Evolutionary conservation across 1,139 yeast genomes (phyloP).

Genomic region (Suhomyces maxii): DNA sequence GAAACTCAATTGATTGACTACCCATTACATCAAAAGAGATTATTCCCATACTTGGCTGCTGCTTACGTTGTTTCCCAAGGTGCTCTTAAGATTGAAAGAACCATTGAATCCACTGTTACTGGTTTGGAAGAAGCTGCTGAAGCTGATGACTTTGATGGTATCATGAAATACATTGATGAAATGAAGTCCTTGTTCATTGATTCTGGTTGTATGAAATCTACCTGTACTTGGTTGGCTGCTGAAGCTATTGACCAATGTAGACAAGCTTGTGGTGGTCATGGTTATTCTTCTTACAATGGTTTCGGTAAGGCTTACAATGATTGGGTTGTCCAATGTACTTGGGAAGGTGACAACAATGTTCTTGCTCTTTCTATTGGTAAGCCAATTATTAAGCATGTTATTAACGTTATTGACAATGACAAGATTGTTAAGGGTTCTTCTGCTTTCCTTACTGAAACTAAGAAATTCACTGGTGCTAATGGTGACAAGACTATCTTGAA

Average conservation of each 20-base stretch:
- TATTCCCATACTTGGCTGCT: constrained; percentile 46
- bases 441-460: constrained; percentile 40
- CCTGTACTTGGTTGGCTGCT: constrained; percentile 51
- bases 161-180: constrained; percentile 39
- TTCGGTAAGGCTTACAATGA: constrained; percentile 51
- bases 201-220: constrained; percentile 50
- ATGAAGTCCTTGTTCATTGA: constrained; percentile 49
- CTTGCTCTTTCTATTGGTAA: constrained; percentile 49
- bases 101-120: constrained; percentile 30
- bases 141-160: constrained; percentile 33
- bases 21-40: constrained; percentile 49
- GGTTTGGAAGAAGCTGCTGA: constrained; percentile 39
- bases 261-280: constrained; percentile 56
- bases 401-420: constrained; percentile 31
- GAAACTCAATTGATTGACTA: constrained; percentile 44
- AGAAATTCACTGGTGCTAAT: constrained; percentile 20
- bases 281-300: constrained; percentile 49
- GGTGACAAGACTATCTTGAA: constrained; percentile 29
- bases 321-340: constrained; percentile 54
- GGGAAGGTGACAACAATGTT: constrained; percentile 56
- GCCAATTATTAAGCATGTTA: constrained; percentile 42
- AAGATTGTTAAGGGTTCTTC: constrained; percentile 40
- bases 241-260: constrained; percentile 48
- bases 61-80: constrained; percentile 45
- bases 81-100: constrained; percentile 38